phyloP scores from a whole-genome alignment of 1,284 basidiomycete genomes.

The Coniferiporia weirii region DNA sequence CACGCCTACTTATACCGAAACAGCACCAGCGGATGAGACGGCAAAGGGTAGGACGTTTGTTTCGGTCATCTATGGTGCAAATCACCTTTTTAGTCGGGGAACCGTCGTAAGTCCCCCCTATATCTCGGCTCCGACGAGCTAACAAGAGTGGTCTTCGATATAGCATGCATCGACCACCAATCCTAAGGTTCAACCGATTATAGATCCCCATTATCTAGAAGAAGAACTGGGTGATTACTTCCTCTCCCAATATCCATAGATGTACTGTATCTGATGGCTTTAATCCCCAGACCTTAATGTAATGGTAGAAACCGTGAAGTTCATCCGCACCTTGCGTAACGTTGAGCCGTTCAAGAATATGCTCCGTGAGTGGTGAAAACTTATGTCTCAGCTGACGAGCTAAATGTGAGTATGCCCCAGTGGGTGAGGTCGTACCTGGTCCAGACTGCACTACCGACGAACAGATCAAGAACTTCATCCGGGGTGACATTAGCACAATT shows the following conservation, averaged over 20 bases:
- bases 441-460: slow-evolving; percentile 10
- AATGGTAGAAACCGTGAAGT: slow-evolving; percentile 34
- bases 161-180: slow-evolving; percentile 27
- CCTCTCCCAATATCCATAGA: neutral
- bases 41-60: slow-evolving; percentile 20
- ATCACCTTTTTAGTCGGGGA: slow-evolving; percentile 27
- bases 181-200: slow-evolving; percentile 28
- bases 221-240: slow-evolving; percentile 15
- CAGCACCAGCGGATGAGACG: neutral
- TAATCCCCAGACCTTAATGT: slow-evolving; percentile 29
- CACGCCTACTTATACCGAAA: neutral
- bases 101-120: slow-evolving; percentile 21
- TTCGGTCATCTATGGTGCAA: slow-evolving; percentile 13
- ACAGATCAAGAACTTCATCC: slow-evolving; percentile 12
- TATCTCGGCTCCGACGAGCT: neutral
- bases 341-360: slow-evolving; percentile 27
- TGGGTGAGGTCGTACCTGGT: slow-evolving; percentile 18
- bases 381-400: neutral
- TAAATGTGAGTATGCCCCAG: neutral
- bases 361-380: slow-evolving; percentile 11
- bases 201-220: slow-evolving; percentile 33
- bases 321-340: slow-evolving; percentile 31
- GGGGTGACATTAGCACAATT: slow-evolving; percentile 5
- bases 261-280: neutral
- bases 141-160: neutral